Percentiles rank a stretch among this genome's conserved stretches.
phyloP scores from a whole-genome alignment of 192 early-diverging fungal species.

The Coemansia javaensis region DNA sequence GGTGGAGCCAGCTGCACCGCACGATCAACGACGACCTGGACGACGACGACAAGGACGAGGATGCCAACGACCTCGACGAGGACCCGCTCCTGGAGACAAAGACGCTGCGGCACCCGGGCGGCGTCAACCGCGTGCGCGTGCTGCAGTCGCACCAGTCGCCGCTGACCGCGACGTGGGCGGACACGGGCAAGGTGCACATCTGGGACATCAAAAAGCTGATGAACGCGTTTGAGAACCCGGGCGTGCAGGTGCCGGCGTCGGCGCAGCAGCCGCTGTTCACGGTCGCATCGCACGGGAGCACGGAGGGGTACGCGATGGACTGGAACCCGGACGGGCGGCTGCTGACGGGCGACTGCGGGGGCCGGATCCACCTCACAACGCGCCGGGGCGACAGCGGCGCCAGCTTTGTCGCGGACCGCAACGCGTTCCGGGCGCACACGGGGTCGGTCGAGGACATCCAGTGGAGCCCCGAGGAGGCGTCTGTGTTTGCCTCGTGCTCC shows the following conservation, averaged over 20 bases:
- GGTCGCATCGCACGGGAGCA: slow-evolving; percentile 72
- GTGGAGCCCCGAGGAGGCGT: slow-evolving; percentile 88
- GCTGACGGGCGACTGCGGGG: slow-evolving; percentile 79
- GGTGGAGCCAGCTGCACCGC: slow-evolving; percentile 87
- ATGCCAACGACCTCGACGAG: slow-evolving; percentile 86
- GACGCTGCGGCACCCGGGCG: slow-evolving; percentile 79
- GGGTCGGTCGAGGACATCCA: slow-evolving; percentile 93
- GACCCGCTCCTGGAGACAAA: slow-evolving; percentile 88
- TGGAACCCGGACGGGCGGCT: slow-evolving; percentile 76
- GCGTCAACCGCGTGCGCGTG: slow-evolving; percentile 85
- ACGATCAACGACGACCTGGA: slow-evolving; percentile 86
- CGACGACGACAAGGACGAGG: slow-evolving; percentile 67
- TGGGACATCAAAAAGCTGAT: slow-evolving; percentile 81
- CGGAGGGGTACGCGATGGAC: slow-evolving; percentile 94
- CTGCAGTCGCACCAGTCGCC: slow-evolving; percentile 55
- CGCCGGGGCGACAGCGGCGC: slow-evolving; percentile 55
- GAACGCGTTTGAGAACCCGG: slow-evolving; percentile 75
- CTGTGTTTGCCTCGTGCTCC: slow-evolving; percentile 89
- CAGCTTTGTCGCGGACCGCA: slow-evolving; percentile 66
- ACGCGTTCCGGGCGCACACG: slow-evolving; percentile 76
- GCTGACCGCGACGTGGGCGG: slow-evolving; percentile 87
- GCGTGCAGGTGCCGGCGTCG: slow-evolving; percentile 56
- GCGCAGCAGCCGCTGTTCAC: slow-evolving; percentile 71
- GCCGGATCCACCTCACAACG: slow-evolving; percentile 79
- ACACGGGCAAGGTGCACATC: slow-evolving; percentile 92